phyloP scores from a whole-genome alignment of 768 basidiomycete species.

The Clathrus columnatus region DNA sequence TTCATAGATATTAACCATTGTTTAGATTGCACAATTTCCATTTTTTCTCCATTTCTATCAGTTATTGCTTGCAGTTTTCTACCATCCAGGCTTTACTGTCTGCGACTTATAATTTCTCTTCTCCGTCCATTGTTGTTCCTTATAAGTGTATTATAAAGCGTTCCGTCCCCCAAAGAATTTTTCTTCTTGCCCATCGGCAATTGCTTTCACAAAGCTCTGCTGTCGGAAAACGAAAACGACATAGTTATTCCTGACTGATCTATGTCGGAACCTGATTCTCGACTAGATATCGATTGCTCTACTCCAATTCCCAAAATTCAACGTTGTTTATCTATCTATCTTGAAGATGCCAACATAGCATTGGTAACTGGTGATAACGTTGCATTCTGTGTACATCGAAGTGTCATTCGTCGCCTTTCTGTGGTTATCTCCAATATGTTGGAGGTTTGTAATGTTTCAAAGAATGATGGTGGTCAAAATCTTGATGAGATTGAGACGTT shows the following conservation, averaged over 20 bases:
- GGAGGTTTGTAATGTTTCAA: neutral
- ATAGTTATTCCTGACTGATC: no score
- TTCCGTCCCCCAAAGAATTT: no score
- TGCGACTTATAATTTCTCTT: neutral
- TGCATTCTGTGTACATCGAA: neutral
- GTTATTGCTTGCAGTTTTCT: neutral
- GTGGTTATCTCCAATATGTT: neutral
- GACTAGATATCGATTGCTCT: neutral
- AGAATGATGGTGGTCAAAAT: neutral
- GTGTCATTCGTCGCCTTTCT: neutral
- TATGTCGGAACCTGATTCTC: no score
- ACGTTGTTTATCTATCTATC: neutral
- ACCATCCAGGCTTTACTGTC: neutral
- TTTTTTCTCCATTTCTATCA: neutral
- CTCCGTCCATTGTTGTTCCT: no score
- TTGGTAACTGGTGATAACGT: neutral
- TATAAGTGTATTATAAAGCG: no score
- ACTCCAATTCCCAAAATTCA: neutral
- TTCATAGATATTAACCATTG: neutral
- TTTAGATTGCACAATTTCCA: neutral
- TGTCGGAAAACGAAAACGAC: no score
- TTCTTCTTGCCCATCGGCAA: no score
- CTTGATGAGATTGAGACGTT: neutral
- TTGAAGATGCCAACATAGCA: neutral
- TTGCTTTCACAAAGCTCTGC: no score